phyloP scores from a whole-genome alignment of 257 asterid species.

The Solanum raphanifolium region DNA sequence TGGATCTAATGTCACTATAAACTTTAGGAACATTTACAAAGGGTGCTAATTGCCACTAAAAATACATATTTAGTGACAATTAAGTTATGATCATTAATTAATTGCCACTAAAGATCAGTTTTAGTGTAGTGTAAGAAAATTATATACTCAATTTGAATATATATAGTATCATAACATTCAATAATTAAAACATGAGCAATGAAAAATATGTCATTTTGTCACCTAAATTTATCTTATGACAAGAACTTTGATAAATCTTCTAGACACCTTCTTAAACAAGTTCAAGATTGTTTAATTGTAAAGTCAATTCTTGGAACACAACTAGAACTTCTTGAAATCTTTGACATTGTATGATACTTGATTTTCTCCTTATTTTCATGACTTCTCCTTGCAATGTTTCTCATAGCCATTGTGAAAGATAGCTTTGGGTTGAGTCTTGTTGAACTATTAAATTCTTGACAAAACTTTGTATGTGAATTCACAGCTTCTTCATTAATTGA shows the following conservation, averaged over 20 bases:
- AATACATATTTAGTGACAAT: too few relatives aligned
- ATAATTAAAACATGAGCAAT: not conserved
- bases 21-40: too few relatives aligned
- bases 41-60: too few relatives aligned
- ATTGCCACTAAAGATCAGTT: too few relatives aligned
- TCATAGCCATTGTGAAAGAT: slow-evolving; percentile 77
- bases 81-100: too few relatives aligned
- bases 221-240: not conserved
- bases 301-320: slow-evolving; percentile 38
- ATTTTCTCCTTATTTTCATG: slow-evolving; percentile 35
- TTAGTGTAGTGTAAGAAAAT: too few relatives aligned
- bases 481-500: slow-evolving; percentile 35
- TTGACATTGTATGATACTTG: slow-evolving; percentile 6
- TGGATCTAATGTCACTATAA: too few relatives aligned
- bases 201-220: not conserved
- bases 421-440: slow-evolving; percentile 77
- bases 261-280: not conserved
- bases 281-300: not conserved
- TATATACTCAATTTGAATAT: too few relatives aligned
- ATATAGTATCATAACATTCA: too few relatives aligned
- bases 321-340: slow-evolving; percentile 66
- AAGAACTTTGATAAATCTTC: not conserved
- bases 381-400: slow-evolving; percentile 55
- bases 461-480: slow-evolving; percentile 58
- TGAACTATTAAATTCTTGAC: slow-evolving; percentile 50